Evolutionary conservation across 768 basidiomycete genomes (phyloP).

Genomic region (Galerina sulciceps): DNA sequence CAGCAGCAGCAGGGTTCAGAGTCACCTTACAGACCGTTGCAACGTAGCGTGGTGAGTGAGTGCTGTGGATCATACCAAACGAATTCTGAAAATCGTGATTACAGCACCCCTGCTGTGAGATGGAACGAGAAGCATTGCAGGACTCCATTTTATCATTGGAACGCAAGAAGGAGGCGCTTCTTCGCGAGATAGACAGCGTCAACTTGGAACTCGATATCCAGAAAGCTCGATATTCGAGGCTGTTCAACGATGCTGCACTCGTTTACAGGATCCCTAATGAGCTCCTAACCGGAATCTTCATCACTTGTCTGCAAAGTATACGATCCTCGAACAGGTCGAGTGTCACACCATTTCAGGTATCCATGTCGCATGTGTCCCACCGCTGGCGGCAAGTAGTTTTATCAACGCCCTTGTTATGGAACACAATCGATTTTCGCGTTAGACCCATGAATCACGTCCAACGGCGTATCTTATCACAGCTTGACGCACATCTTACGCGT

Average conservation of each 20-base stretch:
- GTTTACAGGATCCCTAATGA: conserved; percentile 45
- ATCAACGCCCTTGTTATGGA: conserved; percentile 49
- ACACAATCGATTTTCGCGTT: conserved; percentile 36
- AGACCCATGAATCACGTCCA: conserved; percentile 21
- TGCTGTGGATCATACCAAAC: no score
- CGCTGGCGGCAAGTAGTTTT: conserved; percentile 47
- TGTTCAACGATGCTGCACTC: conserved; percentile 37
- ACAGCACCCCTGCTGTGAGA: not conserved
- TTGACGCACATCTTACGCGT: conserved; percentile 41
- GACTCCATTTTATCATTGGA: conserved; percentile 30
- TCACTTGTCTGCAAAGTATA: conserved; percentile 29
- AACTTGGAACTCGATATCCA: conserved; percentile 34
- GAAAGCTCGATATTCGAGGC: conserved; percentile 33
- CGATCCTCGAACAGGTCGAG: conserved; percentile 1
- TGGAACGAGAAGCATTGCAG: conserved; percentile 9
- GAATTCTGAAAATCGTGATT: no score
- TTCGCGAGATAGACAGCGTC: conserved; percentile 36
- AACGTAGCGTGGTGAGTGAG: no score
- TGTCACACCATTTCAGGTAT: conserved; percentile 35
- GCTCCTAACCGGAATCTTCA: conserved; percentile 42
- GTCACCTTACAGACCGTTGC: no score
- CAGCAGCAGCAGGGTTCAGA: no score
- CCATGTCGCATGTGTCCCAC: conserved; percentile 48
- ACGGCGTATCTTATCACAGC: conserved; percentile 25
- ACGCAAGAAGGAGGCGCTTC: conserved; percentile 30